phyloP scores from a whole-genome alignment of 2,329 filamentous ascomycete genomes.

The Arthrobotrys conoides region DNA sequence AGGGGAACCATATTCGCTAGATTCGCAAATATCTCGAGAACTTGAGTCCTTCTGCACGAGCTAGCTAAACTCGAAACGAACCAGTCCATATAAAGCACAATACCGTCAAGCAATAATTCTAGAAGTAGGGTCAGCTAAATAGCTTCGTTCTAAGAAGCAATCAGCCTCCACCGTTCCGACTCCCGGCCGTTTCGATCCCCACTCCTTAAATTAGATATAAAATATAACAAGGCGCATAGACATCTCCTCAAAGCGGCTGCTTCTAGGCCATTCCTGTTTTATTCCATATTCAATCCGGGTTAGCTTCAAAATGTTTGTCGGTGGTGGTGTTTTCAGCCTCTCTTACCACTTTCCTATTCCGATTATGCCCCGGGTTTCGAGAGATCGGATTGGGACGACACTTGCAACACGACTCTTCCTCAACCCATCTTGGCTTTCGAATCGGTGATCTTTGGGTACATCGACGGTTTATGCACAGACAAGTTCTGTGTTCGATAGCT shows the following conservation, averaged over 20 bases:
- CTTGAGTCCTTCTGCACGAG: background rate
- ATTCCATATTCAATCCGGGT: background rate
- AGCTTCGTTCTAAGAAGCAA: background rate
- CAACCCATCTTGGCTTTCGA: background rate
- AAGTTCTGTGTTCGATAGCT: background rate
- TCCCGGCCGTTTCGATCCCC: background rate
- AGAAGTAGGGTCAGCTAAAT: background rate
- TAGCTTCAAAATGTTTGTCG: background rate
- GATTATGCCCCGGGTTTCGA: background rate
- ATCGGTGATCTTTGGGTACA: background rate
- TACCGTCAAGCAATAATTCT: background rate
- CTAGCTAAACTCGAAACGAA: background rate
- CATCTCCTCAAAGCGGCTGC: background rate
- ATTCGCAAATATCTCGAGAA: background rate
- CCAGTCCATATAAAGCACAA: background rate
- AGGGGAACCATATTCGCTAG: too few relatives aligned
- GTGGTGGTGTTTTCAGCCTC: background rate
- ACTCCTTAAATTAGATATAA: background rate
- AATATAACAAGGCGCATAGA: background rate
- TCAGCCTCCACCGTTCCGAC: background rate
- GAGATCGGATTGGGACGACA: background rate
- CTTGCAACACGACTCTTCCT: slow-evolving; percentile 2
- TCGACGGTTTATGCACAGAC: background rate
- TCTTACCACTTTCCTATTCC: background rate
- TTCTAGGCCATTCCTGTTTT: background rate